Evolutionary conservation across 2,329 filamentous ascomycete genomes (phyloP).

Genomic region (Fusarium guadeloupense): DNA sequence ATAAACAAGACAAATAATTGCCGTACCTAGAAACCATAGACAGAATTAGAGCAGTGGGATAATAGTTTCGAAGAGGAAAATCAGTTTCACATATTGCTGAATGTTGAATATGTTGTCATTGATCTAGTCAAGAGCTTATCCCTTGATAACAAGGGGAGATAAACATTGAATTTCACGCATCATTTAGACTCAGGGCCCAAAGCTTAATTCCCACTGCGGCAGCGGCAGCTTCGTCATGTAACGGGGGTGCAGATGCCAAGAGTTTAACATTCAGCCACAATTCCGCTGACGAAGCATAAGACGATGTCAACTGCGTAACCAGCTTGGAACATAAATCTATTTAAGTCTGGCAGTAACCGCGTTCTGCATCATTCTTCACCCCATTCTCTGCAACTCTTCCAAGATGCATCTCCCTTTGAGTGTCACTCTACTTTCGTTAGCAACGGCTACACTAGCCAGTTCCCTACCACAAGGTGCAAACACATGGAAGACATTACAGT

Average conservation of each 20-base stretch:
- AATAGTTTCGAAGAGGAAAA: too few species aligned
- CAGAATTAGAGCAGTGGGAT: too few species aligned
- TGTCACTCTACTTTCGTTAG: conserved; percentile 2
- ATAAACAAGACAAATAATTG: too few species aligned
- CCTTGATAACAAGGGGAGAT: background rate
- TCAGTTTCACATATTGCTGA: too few species aligned
- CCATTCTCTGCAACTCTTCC: background rate
- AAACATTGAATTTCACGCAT: background rate
- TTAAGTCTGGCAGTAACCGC: conserved; percentile 7
- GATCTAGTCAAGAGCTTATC: too few species aligned
- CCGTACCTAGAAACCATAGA: too few species aligned
- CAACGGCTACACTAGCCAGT: conserved; percentile 9
- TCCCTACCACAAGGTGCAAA: conserved; percentile 5
- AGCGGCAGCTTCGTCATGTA: too few species aligned
- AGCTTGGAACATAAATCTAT: conserved; percentile 1
- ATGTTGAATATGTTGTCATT: too few species aligned
- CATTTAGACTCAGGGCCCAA: too few species aligned
- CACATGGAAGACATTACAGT: conserved; percentile 36
- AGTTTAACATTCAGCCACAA: conserved; percentile 13
- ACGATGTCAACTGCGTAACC: background rate
- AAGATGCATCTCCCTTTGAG: conserved; percentile 4
- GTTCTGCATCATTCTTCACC: background rate
- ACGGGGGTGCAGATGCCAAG: conserved; percentile 11
- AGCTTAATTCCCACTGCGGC: too few species aligned
- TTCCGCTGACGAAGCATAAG: conserved; percentile 12